Evolutionary conservation across 2,329 filamentous ascomycete species (phyloP), one percentile per base, ranked within the genome.

Genomic region (Alternaria brassicicola): DNA sequence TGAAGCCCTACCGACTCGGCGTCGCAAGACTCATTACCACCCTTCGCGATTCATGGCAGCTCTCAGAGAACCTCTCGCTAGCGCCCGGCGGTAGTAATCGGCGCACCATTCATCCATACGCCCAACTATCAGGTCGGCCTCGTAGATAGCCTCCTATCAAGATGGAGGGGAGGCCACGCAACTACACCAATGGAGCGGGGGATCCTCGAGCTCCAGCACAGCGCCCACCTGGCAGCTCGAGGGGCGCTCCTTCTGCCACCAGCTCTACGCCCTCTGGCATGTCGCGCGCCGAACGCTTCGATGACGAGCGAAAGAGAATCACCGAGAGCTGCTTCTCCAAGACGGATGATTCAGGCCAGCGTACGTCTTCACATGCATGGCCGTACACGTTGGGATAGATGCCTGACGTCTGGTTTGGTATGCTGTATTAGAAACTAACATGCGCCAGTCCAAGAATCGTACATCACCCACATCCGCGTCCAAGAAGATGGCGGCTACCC

Each of bases 391-490:
- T 35, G 13, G 42, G 42, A 35, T 36, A 57, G 6, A 36, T 15
- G 38, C 35, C 38, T 31, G 42, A 30, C 25, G 28, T 35, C 36
- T 49, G 28, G 51, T 15, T 25, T 38, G 21, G 19, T 26, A n/a
- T 55, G 38, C 31, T 26, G 3, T n/a, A 33, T 39, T 43, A 9
- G 7, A 25, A 46, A 50, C 59, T 69, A 55, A 68, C 66, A 36
- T 13, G 19, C 8, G 42, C 64, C 55, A 92, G 89, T 91, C 67
- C 82, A 88, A 67, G 95, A 99, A 81, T 97, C 93, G 31, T 99
- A 99, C 81, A 99, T 99, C 71, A 99, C 95, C 21, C 95, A 99
- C 76, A 93, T 98, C 70, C 87, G 89, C 72, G 93, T 99, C 71
- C 88, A 87, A 66, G 95, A 99, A 81, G 96, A 92, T 83, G 88